These are phyloP conservation scores for Juglanconis juglandina DNA, from an alignment of 2,329 filamentous ascomycete genomes.

Conservation along the genomic window DNA sequence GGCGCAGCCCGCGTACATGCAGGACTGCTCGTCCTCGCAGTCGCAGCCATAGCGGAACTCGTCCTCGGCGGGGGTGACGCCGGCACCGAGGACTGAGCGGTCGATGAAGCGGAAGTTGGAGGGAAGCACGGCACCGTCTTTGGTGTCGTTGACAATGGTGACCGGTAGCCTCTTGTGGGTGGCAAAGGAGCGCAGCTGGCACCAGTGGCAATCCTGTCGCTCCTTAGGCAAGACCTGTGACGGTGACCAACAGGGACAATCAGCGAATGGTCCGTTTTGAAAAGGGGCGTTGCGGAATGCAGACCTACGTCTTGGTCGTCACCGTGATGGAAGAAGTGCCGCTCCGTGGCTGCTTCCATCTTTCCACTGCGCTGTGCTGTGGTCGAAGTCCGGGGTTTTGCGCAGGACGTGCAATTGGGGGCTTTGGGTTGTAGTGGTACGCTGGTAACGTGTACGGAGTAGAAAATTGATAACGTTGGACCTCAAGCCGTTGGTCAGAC, in stretches of 20 bases:
- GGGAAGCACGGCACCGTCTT: conserved; percentile 51
- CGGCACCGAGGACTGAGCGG: conserved; percentile 54
- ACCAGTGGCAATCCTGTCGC: conserved; percentile 52
- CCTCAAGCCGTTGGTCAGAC: neutral
- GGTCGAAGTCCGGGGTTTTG: no score
- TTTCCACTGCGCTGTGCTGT: neutral
- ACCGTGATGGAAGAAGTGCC: conserved; percentile 51
- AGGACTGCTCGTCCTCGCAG: conserved; percentile 60
- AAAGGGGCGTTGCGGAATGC: conserved; percentile 26
- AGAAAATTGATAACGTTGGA: neutral
- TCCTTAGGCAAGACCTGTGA: conserved; percentile 2
- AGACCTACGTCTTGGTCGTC: conserved; percentile 27
- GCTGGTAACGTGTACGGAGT: neutral
- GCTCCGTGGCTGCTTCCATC: conserved; percentile 45
- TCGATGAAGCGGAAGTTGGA: conserved; percentile 67
- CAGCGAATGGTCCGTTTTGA: conserved; percentile 27
- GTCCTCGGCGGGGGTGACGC: conserved; percentile 56
- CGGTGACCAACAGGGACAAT: neutral
- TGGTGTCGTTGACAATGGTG: conserved; percentile 61
- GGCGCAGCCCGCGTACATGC: conserved; percentile 64
- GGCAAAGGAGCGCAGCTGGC: conserved; percentile 55
- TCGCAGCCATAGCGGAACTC: conserved; percentile 68
- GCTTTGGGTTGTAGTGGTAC: neutral
- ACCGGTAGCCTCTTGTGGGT: conserved; percentile 50
- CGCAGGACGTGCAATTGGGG: no score